Base-by-base conservation (phyloP, 345 rosid genomes). In the Pistacia atlantica region DNA sequence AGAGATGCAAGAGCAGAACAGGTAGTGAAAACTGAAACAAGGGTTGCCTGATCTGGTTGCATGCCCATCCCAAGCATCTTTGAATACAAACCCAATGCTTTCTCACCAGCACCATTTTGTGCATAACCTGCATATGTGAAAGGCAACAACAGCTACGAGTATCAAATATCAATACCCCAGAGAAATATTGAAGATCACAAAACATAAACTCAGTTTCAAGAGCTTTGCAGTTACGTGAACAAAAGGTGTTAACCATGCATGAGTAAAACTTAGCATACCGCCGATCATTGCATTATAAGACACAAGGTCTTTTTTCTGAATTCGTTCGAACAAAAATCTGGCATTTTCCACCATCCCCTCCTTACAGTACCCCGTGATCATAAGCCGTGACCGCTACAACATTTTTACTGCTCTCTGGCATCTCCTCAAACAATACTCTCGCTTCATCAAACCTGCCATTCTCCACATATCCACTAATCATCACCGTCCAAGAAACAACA, bases 261-360 rank as follows among this genome's bases (percentile, higher is more conserved):
- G 33, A 68, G 0, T 5, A 20, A 13, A n/a, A 71, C 17, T 3
- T 33, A 61, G 66, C 68, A n/a, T 77, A 74, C 85, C 89, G 33
- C 79, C 74, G 59, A 87, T 77, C 79, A 85, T 83, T 11, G 85
- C 73, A 49, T 86, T 87, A 85, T 83, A 87, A 35, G 82, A 80
- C 10, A 79, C 80, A 16, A 56, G 76, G 65, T 87, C 90, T 73
- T 78, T 82, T 46, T 17, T 37, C 20, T 17, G 65, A 65, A 75
- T 77, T 18, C 54, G 66, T 75, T 82, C 78, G 49, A 88, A 88
- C 58, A 86, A 80, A 73, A 69, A 51, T 77, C 79, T 81, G 10
- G 88, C 86, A 12, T 58, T 69, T 2, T 64, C 59, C 51, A 83
- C 35, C 72, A 70, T 80, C 64, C 87, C 88, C 25, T 82, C 79